Conservation (phyloP, 2,329 filamentous ascomycete genomes). For the Penicillium crustosum region DNA sequence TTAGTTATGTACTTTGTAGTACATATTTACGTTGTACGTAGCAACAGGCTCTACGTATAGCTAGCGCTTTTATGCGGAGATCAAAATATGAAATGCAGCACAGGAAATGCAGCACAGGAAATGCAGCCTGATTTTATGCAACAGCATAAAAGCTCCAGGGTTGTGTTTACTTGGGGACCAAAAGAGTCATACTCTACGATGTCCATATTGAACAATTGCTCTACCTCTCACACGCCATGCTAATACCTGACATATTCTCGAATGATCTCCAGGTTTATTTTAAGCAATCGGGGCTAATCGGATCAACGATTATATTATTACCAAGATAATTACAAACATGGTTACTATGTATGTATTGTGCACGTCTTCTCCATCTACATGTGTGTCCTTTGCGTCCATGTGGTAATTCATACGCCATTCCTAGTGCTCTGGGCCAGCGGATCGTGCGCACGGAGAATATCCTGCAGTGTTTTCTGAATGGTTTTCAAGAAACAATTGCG, state of each 20-base stretch:
- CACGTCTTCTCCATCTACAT: neutral
- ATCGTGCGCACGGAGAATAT: neutral
- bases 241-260: neutral
- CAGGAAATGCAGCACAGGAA: neutral
- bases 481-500: neutral
- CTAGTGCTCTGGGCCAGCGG: neutral
- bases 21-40: neutral
- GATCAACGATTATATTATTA: neutral
- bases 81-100: neutral
- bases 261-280: neutral
- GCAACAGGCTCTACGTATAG: neutral
- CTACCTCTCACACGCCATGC: neutral
- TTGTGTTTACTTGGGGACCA: neutral
- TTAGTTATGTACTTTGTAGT: neutral
- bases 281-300: neutral
- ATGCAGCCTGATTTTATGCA: neutral
- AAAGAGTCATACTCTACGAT: neutral
- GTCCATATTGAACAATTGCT: neutral
- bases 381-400: neutral
- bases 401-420: neutral
- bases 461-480: neutral
- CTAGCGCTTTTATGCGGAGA: neutral
- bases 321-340: neutral
- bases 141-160: neutral
- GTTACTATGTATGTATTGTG: neutral